Conservation (phyloP, 257 asterid genomes). For the Scutellaria barbata region DNA sequence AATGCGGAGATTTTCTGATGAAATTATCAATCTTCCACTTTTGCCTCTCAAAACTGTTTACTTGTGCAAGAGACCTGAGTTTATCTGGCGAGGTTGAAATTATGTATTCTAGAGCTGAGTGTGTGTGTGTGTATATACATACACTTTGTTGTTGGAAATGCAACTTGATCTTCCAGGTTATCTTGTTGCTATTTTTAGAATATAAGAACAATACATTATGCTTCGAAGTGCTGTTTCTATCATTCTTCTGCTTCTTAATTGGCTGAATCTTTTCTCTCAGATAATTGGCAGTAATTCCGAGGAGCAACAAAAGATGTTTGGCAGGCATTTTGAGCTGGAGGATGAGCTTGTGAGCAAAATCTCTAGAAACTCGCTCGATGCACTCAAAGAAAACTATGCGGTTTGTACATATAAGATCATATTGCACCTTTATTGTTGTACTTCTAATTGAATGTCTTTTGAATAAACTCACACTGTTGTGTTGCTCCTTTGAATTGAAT, state of each 20-base stretch:
- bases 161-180: neutral
- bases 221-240: neutral
- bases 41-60: too few species aligned
- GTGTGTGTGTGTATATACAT: too few species aligned
- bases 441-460: neutral
- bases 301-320: constrained; percentile 95
- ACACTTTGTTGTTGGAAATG: neutral
- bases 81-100: too few species aligned
- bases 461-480: neutral
- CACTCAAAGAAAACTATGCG: constrained; percentile 85
- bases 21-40: too few species aligned
- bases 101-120: too few species aligned
- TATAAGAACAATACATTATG: neutral
- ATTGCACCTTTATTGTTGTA: neutral
- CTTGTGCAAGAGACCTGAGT: too few species aligned
- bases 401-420: constrained; percentile 43
- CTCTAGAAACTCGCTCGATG: constrained; percentile 84
- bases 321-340: constrained; percentile 90
- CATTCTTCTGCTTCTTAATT: constrained; percentile 6
- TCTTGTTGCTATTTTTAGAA: neutral
- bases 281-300: constrained; percentile 81
- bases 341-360: constrained; percentile 97
- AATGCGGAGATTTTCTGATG: too few species aligned
- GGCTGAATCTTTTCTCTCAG: constrained; percentile 44
- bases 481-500: constrained; percentile 10